Evolutionary conservation across 148 eudicot species (phyloP).

Genomic region (Amaranthus palmeri): DNA sequence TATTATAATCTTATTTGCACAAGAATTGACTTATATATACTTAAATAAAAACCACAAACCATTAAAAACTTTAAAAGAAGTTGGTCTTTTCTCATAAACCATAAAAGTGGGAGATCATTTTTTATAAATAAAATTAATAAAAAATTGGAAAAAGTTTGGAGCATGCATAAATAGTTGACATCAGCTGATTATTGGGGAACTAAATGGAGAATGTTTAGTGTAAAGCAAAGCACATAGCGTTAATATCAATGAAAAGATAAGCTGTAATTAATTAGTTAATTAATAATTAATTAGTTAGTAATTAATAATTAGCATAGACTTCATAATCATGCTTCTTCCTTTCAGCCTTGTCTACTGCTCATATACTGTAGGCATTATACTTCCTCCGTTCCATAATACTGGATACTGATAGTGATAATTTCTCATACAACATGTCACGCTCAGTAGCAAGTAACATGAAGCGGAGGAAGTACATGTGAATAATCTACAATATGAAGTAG

Average conservation of each 20-base stretch:
- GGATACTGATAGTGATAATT: too few species aligned
- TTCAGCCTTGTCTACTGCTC: conserved; percentile 8
- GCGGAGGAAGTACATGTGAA: too few species aligned
- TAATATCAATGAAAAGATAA: conserved; percentile 17
- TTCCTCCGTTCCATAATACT: too few species aligned
- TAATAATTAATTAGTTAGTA: too few species aligned
- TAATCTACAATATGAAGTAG: not conserved
- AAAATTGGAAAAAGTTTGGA: not conserved
- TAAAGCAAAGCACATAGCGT: conserved; percentile 19
- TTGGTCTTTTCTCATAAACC: not conserved
- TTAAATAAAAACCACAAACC: too few species aligned
- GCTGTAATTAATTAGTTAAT: conserved; percentile 2
- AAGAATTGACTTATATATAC: too few species aligned
- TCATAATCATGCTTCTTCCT: conserved; percentile 21
- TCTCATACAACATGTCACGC: too few species aligned
- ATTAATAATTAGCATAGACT: conserved; percentile 14
- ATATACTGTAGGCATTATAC: conserved; percentile 21
- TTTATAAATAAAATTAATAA: too few species aligned
- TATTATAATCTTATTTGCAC: too few species aligned
- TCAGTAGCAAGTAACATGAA: too few species aligned
- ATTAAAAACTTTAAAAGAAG: too few species aligned
- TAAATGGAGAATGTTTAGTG: too few species aligned
- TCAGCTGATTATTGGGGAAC: conserved; percentile 11
- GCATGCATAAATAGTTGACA: conserved; percentile 17
- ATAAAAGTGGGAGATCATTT: not conserved